These are phyloP conservation scores for Colletotrichum melonis DNA, from an alignment of 2,329 filamentous ascomycete species.

Conservation along the genomic window DNA sequence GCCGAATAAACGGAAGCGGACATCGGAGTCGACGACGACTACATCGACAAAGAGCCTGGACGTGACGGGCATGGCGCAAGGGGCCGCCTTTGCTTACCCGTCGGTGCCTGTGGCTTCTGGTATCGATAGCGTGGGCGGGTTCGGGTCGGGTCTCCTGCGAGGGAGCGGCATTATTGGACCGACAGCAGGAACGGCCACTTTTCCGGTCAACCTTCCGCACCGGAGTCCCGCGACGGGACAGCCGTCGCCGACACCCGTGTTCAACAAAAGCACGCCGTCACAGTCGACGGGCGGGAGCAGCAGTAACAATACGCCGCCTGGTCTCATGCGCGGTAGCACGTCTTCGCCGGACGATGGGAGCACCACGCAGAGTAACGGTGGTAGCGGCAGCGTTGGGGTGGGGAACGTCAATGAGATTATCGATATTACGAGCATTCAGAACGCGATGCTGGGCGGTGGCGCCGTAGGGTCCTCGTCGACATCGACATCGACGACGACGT, in stretches of 20 bases:
- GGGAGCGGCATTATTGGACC: slow-evolving; percentile 8
- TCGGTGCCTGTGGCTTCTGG: neutral
- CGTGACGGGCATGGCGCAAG: neutral
- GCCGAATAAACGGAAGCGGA: slow-evolving; percentile 39
- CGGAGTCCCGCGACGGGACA: slow-evolving; percentile 3
- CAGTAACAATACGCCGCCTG: slow-evolving; percentile 7
- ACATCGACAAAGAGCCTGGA: neutral
- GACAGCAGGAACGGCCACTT: neutral
- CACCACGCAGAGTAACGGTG: neutral
- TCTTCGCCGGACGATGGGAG: slow-evolving; percentile 7
- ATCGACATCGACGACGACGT: slow-evolving; percentile 1
- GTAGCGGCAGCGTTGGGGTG: neutral
- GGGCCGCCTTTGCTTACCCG: neutral
- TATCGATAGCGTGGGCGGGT: neutral
- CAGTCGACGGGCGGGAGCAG: slow-evolving; percentile 14
- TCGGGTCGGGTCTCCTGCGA: slow-evolving; percentile 16
- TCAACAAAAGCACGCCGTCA: slow-evolving; percentile 26
- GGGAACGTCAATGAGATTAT: slow-evolving; percentile 12
- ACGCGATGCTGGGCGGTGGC: neutral
- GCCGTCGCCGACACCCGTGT: slow-evolving; percentile 11
- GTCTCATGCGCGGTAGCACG: neutral
- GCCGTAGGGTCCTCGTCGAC: neutral
- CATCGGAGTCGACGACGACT: slow-evolving; percentile 12
- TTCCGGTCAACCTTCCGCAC: slow-evolving; percentile 22
- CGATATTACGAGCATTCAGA: slow-evolving; percentile 30